Evolutionary conservation across 2,329 filamentous ascomycete species (phyloP), one percentile per base, ranked within the genome.

Genomic region (Botrytis galanthina): DNA sequence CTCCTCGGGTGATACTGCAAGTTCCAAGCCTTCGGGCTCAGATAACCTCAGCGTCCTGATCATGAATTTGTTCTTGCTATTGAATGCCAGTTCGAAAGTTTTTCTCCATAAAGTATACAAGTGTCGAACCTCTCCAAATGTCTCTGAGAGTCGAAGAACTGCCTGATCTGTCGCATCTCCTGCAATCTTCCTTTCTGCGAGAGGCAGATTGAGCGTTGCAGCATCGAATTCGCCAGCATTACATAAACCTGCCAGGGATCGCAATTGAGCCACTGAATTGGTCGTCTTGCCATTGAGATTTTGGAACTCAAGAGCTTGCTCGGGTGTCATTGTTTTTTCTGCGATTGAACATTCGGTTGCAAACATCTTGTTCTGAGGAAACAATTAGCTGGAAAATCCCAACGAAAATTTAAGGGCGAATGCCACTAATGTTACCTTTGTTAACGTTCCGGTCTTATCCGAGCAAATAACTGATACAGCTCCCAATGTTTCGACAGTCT

Each of bases 51-150:
- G 87, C 90, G 77, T 76, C 35, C 88, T 86, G 70, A 94, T 87
- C 88, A 93, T 94, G 80, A 89, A 94, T 82, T 94, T 94, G 83
- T 94, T 94, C 84, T 93, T 93, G 83, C 91, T 93, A 83, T 93
- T 94, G 81, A 94, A 94, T 0, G 90, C 88, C 46, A 93, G 84
- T 70, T 91, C 88, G 77, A 89, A 93, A 6, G 87, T 86, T 71
- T 87, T 89, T 67, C 86, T 86, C 90, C 91, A 93, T 75, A 86
- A 84, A 14, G 84, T 84, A 12, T 90, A 86, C 4, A 92, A 82
- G 61, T 90, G 86, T 1, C 85, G 81, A 0, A 92, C 88, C 0
- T 87, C 83, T 0, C 87, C 87, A 51, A 94, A 84, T 4, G 83
- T 83, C 80, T 94, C 91, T 0, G 91, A 89, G 71, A 94, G 91